Conservation (phyloP, 2,329 filamentous ascomycete genomes). For the Truncatella angustata region DNA sequence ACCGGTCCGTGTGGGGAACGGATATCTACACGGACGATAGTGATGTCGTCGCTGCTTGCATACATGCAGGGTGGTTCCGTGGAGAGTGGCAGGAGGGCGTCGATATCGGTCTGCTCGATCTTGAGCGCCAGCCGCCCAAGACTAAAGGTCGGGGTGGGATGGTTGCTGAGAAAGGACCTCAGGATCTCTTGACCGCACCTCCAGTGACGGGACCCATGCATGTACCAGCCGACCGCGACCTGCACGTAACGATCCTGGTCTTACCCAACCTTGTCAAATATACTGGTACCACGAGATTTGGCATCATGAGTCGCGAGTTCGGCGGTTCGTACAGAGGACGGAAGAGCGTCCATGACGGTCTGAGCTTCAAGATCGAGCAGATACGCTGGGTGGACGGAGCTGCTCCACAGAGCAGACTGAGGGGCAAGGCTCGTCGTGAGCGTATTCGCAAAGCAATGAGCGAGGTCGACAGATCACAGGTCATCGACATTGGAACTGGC, state of each 20-base stretch:
- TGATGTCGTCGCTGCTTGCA: conserved; percentile 86
- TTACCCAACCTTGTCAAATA: conserved; percentile 79
- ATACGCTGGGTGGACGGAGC: conserved; percentile 84
- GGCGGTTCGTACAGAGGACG: conserved; percentile 49
- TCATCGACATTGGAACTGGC: conserved; percentile 28
- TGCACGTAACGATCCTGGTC: conserved; percentile 84
- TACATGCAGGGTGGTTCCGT: conserved; percentile 89
- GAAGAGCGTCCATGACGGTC: conserved; percentile 67
- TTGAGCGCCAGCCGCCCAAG: conserved; percentile 40
- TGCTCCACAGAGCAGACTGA: conserved; percentile 52
- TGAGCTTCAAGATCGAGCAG: conserved; percentile 82
- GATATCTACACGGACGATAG: conserved; percentile 96
- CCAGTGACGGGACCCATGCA: conserved; percentile 60
- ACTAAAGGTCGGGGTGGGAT: conserved; percentile 27
- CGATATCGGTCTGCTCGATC: conserved; percentile 64
- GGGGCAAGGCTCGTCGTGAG: conserved; percentile 55
- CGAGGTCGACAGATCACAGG: conserved; percentile 43
- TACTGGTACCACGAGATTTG: conserved; percentile 70
- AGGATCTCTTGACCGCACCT: conserved; percentile 49
- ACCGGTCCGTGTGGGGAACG: conserved; percentile 85
- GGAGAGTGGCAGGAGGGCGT: conserved; percentile 84
- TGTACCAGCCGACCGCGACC: conserved; percentile 68
- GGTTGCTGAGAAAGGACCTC: conserved; percentile 27
- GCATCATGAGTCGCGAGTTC: conserved; percentile 80
- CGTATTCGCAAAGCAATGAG: conserved; percentile 55